Base-by-base conservation (phyloP, 1,284 basidiomycete genomes). In the Ceratobasidium sp. region DNA sequence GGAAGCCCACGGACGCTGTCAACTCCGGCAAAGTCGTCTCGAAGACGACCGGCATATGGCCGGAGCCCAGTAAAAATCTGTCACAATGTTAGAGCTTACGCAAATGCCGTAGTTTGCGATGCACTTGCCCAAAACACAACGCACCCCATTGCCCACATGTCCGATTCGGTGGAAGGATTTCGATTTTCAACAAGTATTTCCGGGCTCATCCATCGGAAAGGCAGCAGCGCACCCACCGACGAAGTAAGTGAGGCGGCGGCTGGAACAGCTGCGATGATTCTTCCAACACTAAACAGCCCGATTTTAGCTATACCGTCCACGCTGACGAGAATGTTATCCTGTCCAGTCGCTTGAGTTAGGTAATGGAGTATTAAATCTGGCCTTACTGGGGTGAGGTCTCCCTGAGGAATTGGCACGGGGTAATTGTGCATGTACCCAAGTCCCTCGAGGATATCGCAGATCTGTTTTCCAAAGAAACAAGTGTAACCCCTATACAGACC, bases 161-260 rank as follows among this genome's bases (percentile, higher is more conserved):
- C 74, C 5, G 74, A 66, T 23, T 68, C 74, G 9, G 74, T 48
- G 7, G 74, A 57, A 46, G 62, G 74, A 7, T 46, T 56, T 23
- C 17, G 20, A 26, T 68, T 61, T n/a, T 42, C 26, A 5, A 48
- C 54, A 0, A 77, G 28, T 17, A 77, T 52, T 40, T 77, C 74
- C 10, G 74, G 74, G 12, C 64, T 77, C 74, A 77, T 77, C 64
- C 74, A 77, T 1, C 74, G 61, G 42, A 67, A 77, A 33, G 74
- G 64, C n/a, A 77, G 64, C 13, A 77, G 26, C 4, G 74, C 23
- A 3, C 64, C 65, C 12, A 48, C 12, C 7, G 74, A 67, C 6
- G 64, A 42, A 15, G 61, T 77, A 3, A 77, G 23, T 3, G 26
- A 23, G 23, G 74, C 64, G 0, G 46, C 65, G 6, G 23, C 23